Conservation (phyloP, 2,329 filamentous ascomycete genomes). For the Colletotrichum lini region DNA sequence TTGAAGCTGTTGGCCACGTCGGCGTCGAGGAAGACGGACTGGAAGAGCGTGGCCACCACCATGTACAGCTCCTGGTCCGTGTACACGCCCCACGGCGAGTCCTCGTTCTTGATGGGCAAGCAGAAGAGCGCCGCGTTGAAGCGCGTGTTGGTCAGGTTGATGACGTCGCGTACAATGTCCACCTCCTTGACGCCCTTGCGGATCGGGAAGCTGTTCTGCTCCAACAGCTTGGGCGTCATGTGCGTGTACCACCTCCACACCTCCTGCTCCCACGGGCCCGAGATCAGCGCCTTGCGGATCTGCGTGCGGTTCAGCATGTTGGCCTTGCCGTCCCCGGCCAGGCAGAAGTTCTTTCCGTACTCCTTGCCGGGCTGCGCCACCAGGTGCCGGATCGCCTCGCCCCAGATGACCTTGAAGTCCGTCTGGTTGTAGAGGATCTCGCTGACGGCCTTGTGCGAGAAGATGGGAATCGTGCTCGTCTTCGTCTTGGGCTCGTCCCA, state of each 20-base stretch:
- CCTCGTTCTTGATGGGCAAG: slow-evolving; percentile 67
- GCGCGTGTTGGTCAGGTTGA: slow-evolving; percentile 68
- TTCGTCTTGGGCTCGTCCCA: slow-evolving; percentile 66
- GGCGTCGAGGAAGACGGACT: slow-evolving; percentile 67
- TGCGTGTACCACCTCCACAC: slow-evolving; percentile 45
- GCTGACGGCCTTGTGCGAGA: slow-evolving; percentile 67
- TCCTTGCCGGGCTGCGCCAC: slow-evolving; percentile 61
- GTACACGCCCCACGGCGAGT: slow-evolving; percentile 66
- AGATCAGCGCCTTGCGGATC: slow-evolving; percentile 58
- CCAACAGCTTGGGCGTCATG: slow-evolving; percentile 47
- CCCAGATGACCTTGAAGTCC: slow-evolving; percentile 73
- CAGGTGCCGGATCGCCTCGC: slow-evolving; percentile 66
- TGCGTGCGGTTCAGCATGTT: slow-evolving; percentile 57
- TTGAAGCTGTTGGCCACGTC: slow-evolving; percentile 72
- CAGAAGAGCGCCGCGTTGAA: slow-evolving; percentile 69
- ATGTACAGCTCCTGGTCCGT: slow-evolving; percentile 70
- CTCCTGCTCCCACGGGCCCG: slow-evolving; percentile 39
- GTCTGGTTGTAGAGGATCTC: slow-evolving; percentile 65
- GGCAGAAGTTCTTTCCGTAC: slow-evolving; percentile 62
- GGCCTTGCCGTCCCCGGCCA: slow-evolving; percentile 59
- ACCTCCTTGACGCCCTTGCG: slow-evolving; percentile 49
- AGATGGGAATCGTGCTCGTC: slow-evolving; percentile 62
- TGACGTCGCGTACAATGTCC: slow-evolving; percentile 58
- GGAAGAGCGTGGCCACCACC: slow-evolving; percentile 70
- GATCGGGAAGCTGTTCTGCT: slow-evolving; percentile 47